Percentiles rank a stretch among this genome's conserved stretches.
phyloP scores from a whole-genome alignment of 306 rosid genomes.

The Chamaecrista fasciculata region DNA sequence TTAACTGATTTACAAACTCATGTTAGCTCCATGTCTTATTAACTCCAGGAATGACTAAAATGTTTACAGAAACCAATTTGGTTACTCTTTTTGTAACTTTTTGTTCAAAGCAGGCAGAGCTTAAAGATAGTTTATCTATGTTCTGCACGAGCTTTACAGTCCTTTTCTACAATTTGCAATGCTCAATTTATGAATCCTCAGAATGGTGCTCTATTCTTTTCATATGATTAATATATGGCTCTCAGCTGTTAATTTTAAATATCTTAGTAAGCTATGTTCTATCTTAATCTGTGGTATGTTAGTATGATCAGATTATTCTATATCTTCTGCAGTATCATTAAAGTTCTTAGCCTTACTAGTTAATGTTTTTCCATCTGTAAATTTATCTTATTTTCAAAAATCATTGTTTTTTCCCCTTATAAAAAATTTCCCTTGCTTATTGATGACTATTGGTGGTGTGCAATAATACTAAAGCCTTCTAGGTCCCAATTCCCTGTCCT shows the following conservation, averaged over 20 bases:
- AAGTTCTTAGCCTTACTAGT: constrained; percentile 8
- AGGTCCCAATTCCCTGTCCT: too few species aligned
- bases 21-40: background rate
- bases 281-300: background rate
- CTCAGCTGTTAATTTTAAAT: too few species aligned
- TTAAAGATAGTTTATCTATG: background rate
- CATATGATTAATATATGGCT: too few species aligned
- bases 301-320: background rate
- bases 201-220: constrained; percentile 7
- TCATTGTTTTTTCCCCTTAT: too few species aligned
- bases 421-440: too few species aligned
- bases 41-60: background rate
- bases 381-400: too few species aligned
- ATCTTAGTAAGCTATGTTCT: background rate
- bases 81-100: background rate
- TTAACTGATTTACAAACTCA: background rate
- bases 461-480: too few species aligned
- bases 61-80: background rate
- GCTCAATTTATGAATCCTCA: constrained; percentile 14
- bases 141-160: background rate
- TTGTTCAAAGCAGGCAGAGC: background rate
- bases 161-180: background rate
- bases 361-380: background rate
- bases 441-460: too few species aligned
- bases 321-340: background rate